Base-by-base conservation (phyloP, 2,329 filamentous ascomycete genomes). In the Alternaria novae-zelandiae region DNA sequence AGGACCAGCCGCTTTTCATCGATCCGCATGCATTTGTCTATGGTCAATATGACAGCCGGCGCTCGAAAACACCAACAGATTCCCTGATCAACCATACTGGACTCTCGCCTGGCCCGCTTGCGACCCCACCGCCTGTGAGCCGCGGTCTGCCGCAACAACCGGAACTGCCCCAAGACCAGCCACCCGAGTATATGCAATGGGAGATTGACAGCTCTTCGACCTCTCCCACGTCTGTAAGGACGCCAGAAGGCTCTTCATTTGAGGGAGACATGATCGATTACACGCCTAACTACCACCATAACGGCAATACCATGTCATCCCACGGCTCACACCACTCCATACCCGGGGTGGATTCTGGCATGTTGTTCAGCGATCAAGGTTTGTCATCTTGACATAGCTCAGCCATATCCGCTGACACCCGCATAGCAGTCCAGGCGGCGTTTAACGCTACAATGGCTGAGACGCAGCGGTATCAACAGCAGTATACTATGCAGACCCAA, bases 171-270 rank as follows among this genome's bases (percentile, higher is more conserved):
- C 71, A 67, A n/a, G 73, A 75, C n/a, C 71, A 76, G 15, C 46
- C 59, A 15, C 74, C 73, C 20, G 76, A 79, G 36, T 70, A 74
- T 47, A 72, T 77, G 66, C 58, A 71, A 55, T 78, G 70, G 68
- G 74, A 78, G 57, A 70, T 76, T 70, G 72, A 66, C 54, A 79
- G 76, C 55, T 64, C 69, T 8, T 80, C 78, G n/a, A 70, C 74
- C 53, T 80, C 78, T 44, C 76, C 77, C 8, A 78, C 73, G 12
- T 78, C 76, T 62, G 72, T 78, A 20, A 74, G 63, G 64, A 80
- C 78, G 9, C 77, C 78, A 4, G 76, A 80, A 49, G 68, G 71
- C 63, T 74, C 78, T 13, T 66, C 66, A 2, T 78, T 77, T 36
- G 77, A 79, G 44, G 69, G 72, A 23, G 74, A 76, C 9, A 75